Conservation (phyloP, 352 stramenopile genomes). For the Phytophthora meadii region DNA sequence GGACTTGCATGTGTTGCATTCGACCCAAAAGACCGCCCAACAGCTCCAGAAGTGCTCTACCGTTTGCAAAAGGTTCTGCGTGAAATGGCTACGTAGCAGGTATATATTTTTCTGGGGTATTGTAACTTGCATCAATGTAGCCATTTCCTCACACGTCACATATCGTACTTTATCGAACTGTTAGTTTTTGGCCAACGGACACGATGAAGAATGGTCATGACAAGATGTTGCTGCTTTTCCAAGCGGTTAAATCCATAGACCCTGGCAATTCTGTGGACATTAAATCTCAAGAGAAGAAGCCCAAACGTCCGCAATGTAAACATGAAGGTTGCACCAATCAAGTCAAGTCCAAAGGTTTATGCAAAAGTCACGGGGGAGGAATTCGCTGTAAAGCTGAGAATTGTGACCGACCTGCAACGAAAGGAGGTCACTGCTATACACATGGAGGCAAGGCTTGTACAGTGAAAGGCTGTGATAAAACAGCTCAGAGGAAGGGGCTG, state of each 20-base stretch:
- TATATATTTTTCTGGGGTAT: too few relatives aligned
- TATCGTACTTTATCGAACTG: slow-evolving; percentile 10
- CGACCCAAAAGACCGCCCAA: not conserved
- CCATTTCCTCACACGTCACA: slow-evolving; percentile 16
- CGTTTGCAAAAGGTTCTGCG: slow-evolving; percentile 1
- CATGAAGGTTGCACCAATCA: slow-evolving; percentile 29
- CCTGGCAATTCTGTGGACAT: not conserved
- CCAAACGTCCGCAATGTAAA: slow-evolving; percentile 26
- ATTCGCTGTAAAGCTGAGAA: slow-evolving; percentile 29
- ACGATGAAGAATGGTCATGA: not conserved
- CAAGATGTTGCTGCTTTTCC: not conserved
- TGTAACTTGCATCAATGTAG: not conserved
- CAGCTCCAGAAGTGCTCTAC: not conserved
- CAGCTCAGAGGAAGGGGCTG: slow-evolving; percentile 20
- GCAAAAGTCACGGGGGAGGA: slow-evolving; percentile 35
- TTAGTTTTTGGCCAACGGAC: not conserved
- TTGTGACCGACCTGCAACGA: slow-evolving; percentile 23
- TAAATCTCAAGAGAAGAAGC: slow-evolving; percentile 10
- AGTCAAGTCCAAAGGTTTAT: slow-evolving; percentile 35
- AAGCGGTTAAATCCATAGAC: not conserved
- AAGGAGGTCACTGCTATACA: slow-evolving; percentile 30
- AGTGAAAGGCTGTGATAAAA: slow-evolving; percentile 29
- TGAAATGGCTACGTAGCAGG: not conserved
- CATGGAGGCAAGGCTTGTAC: slow-evolving; percentile 28
- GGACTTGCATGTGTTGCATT: slow-evolving; percentile 4